Evolutionary conservation across 768 basidiomycete genomes (phyloP).

Genomic region (Leccinum disarticulatum): DNA sequence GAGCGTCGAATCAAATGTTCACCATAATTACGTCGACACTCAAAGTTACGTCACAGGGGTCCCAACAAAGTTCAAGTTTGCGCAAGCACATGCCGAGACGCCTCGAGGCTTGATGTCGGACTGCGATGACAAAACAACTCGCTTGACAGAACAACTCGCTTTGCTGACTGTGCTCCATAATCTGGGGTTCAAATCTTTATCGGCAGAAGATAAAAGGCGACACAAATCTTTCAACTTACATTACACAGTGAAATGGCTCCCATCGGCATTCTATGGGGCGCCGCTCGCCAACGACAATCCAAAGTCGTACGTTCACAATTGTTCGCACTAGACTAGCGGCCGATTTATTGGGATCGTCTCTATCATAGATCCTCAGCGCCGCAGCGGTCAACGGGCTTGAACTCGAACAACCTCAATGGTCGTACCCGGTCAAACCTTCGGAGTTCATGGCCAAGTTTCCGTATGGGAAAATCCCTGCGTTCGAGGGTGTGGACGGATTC

Average conservation of each 20-base stretch:
- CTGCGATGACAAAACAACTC: neutral
- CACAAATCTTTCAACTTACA: no score
- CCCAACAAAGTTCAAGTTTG: no score
- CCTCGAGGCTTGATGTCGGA: neutral
- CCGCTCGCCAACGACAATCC: constrained; percentile 19
- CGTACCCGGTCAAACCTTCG: constrained; percentile 13
- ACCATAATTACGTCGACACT: no score
- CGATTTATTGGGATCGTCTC: neutral
- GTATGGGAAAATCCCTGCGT: constrained; percentile 24
- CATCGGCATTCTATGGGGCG: constrained; percentile 22
- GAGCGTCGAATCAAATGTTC: no score
- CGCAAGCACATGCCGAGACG: no score
- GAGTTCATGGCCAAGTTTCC: constrained; percentile 20
- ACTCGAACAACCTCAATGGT: constrained; percentile 13
- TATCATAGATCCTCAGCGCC: constrained; percentile 17
- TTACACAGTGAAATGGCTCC: constrained; percentile 10
- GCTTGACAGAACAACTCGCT: neutral
- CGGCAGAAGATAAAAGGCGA: constrained; percentile 1
- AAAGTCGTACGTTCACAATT: constrained; percentile 21
- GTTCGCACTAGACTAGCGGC: neutral
- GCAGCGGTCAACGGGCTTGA: constrained; percentile 20
- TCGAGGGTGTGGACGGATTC: constrained; percentile 21
- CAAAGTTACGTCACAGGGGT: no score
- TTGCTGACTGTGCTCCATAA: neutral
- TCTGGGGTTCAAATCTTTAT: neutral